phyloP scores from a whole-genome alignment of 2,329 filamentous ascomycete species.

The Daldinia sp. region DNA sequence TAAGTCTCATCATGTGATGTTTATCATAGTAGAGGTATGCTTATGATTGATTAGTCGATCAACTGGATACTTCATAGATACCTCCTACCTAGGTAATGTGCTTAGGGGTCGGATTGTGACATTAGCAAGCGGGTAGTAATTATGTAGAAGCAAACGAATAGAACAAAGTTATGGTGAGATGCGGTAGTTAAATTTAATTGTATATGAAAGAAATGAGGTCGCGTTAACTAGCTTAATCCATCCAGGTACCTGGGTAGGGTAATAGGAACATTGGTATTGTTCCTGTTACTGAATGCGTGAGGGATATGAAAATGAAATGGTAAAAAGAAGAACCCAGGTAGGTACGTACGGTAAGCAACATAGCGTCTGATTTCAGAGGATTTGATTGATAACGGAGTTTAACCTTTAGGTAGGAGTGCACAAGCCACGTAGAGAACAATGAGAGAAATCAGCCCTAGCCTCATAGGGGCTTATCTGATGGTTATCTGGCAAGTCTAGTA shows the following conservation, averaged over 20 bases:
- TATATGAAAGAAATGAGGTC: background rate
- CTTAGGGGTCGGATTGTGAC: background rate
- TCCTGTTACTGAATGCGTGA: background rate
- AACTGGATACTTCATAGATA: background rate
- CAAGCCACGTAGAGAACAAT: conserved; percentile 23
- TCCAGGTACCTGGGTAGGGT: background rate
- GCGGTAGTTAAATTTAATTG: background rate
- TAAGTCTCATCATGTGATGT: background rate
- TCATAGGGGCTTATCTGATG: conserved; percentile 17
- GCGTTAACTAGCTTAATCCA: background rate
- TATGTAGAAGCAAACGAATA: background rate
- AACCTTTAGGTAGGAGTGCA: background rate
- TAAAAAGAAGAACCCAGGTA: background rate
- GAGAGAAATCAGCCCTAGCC: conserved; percentile 12
- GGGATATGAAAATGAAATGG: background rate
- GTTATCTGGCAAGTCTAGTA: no score
- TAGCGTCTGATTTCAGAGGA: background rate
- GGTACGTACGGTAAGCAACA: no score
- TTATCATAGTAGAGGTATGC: background rate
- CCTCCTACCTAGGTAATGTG: background rate
- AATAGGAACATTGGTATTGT: conserved; percentile 1
- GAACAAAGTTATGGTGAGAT: background rate
- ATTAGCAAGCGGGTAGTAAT: conserved; percentile 3
- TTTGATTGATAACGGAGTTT: conserved; percentile 2
- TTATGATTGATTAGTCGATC: background rate